Percentiles rank a stretch among this genome's conserved stretches.
Conservation (phyloP, 192 early-diverging fungal species). For the Coemansia sp. region DNA sequence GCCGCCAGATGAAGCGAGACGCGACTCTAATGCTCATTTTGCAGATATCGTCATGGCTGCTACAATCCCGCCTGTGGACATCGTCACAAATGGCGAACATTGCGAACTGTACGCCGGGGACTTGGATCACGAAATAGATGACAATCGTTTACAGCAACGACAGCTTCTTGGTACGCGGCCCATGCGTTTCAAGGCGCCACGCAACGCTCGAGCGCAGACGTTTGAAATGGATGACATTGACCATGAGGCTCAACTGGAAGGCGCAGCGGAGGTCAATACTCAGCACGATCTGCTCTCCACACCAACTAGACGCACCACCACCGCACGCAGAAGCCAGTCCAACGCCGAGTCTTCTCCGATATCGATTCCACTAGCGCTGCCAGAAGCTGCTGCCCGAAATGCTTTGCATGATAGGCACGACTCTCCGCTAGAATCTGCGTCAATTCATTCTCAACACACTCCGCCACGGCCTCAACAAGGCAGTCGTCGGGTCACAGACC, state of each 20-base stretch:
- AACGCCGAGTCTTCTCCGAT: neutral
- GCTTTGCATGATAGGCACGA: neutral
- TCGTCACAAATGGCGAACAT: neutral
- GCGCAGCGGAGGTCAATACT: neutral
- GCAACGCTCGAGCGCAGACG: constrained; percentile 41
- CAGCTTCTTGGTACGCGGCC: constrained; percentile 38
- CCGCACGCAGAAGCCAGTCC: neutral
- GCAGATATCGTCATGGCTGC: neutral
- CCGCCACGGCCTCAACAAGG: neutral
- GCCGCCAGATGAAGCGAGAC: neutral
- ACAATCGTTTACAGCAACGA: constrained; percentile 4
- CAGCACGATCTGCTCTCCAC: constrained; percentile 3
- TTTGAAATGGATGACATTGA: constrained; percentile 44
- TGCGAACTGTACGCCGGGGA: neutral
- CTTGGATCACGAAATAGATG: constrained; percentile 5
- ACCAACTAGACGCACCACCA: neutral
- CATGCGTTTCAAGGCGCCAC: constrained; percentile 51
- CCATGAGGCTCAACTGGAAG: neutral
- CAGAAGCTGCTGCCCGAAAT: neutral
- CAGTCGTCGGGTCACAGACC: neutral
- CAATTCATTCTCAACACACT: neutral
- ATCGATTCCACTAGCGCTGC: neutral
- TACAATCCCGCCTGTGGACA: neutral
- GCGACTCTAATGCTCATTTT: neutral
- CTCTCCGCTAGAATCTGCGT: neutral